Evolutionary conservation across 768 basidiomycete species (phyloP), one percentile per base, ranked within the genome.

Genomic region (Crepidotus variabilis): DNA sequence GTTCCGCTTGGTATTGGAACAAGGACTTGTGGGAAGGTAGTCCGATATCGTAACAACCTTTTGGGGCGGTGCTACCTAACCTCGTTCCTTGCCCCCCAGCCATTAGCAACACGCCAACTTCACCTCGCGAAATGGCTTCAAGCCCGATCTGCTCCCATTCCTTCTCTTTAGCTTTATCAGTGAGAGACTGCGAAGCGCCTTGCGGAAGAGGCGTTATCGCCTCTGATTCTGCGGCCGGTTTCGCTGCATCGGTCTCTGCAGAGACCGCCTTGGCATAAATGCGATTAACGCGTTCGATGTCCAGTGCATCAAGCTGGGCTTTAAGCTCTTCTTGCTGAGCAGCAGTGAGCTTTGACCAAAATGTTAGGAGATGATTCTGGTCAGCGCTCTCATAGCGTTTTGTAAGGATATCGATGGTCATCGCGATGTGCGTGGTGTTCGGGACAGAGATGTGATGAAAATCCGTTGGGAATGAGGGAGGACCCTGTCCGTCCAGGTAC

Each of bases 81-180:
- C 97, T 81, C 18, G 95, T 97, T 13, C 97, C 97, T 74, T 99
- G 97, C 1, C 97, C 97, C 39, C 97, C 97, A 7, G 97, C 97
- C 90, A 99, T 92, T 63, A 99, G 82, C 47, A 99, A 79, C 9
- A 98, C 95, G n/a, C 87, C 97, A 36, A 98, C 94, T 63, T 92
- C 77, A 58, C 92, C 88, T 34, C 81, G 72, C 16, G 87, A 81
- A 65, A 98, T 85, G 48, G 96, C 94, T 39, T 84, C 74, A 36
- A 98, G 76, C 33, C 97, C 97, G 47, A 80, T 78, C 11, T 73
- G 66, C n/a, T 84, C 78, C 95, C 95, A 98, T 70, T 84, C 81
- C 11, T 70, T 69, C 55, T 81, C 86, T 68, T 84, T 87, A 57
- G 74, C 75, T 21, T 82, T 68, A 50, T 75, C 69, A 16, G 77